Conservation (phyloP, 2,329 filamentous ascomycete genomes). For the Microdochium nivale region DNA sequence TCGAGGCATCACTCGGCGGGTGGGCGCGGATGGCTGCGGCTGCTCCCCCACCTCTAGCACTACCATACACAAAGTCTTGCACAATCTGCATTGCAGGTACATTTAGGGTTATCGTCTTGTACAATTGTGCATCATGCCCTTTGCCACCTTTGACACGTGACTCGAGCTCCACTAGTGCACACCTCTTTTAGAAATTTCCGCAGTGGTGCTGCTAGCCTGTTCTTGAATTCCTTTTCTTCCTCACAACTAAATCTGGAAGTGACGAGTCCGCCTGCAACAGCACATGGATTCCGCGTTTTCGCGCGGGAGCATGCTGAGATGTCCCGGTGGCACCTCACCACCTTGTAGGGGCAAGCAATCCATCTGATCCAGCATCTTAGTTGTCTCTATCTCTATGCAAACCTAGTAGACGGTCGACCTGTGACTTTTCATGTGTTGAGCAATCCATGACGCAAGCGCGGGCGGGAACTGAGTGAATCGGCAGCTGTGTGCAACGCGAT, state of each 20-base stretch:
- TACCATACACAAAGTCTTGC: not conserved
- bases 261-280: slow-evolving; percentile 61
- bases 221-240: slow-evolving; percentile 34
- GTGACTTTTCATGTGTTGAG: slow-evolving; percentile 6
- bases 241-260: slow-evolving; percentile 71
- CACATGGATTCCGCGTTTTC: slow-evolving; percentile 41
- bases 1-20: not conserved
- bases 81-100: too few relatives aligned
- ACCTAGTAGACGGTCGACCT: slow-evolving; percentile 26
- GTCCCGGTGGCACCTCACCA: slow-evolving; percentile 57
- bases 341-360: slow-evolving; percentile 54
- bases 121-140: too few relatives aligned
- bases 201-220: slow-evolving; percentile 7
- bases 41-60: not conserved
- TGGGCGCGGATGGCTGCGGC: not conserved
- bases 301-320: slow-evolving; percentile 55
- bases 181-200: slow-evolving; percentile 5
- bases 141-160: too few relatives aligned
- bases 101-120: too few relatives aligned
- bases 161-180: slow-evolving; percentile 10
- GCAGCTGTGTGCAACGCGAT: too few relatives aligned
- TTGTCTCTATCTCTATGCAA: slow-evolving; percentile 4
- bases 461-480: too few relatives aligned
- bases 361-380: slow-evolving; percentile 45
- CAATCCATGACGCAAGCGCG: too few relatives aligned